Base-by-base conservation (phyloP, 257 asterid genomes). In the Ocimum tenuiflorum region DNA sequence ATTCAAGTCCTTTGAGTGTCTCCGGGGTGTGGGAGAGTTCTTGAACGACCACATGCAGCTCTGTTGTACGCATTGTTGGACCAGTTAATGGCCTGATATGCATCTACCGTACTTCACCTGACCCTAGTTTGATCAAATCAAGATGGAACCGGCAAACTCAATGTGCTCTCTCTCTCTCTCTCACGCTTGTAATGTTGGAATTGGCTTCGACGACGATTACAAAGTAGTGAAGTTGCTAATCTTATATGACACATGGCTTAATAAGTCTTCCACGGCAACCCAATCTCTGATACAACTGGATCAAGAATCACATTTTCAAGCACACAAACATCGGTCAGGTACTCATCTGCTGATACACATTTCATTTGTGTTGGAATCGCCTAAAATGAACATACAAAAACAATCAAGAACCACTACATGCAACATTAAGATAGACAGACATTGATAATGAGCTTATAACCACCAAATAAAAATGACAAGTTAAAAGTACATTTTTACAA, bases 181-280 rank as follows among this genome's bases (percentile, higher is more conserved):
- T n/a, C n/a, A n/a, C n/a, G n/a, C n/a, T n/a, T n/a, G n/a, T n/a
- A n/a, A n/a, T n/a, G n/a, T n/a, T n/a, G n/a, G n/a, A n/a, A n/a
- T n/a, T n/a, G n/a, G n/a, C n/a, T n/a, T n/a, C n/a, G n/a, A n/a
- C n/a, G n/a, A n/a, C n/a, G n/a, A n/a, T n/a, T n/a, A n/a, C n/a
- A n/a, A n/a, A n/a, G n/a, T n/a, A n/a, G n/a, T n/a, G n/a, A n/a
- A n/a, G n/a, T n/a, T n/a, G n/a, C n/a, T n/a, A n/a, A n/a, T n/a
- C n/a, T n/a, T 71, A 72, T 94, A 94, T 53, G 90, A 78, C 54
- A 85, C 90, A 78, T 94, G 88, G 66, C 74, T 81, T 61, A 94
- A 73, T 27, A 94, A 82, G 78, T 94, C 99, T 78, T 94, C 99
- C 83, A 88, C 80, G 54, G 99, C 99, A 78, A 90, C 99, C 99